A percentile compares a stretch with the other conserved stretches of the same genome.
phyloP scores from a whole-genome alignment of 192 early-diverging fungal species.

The Dimargaris cristalligena region DNA sequence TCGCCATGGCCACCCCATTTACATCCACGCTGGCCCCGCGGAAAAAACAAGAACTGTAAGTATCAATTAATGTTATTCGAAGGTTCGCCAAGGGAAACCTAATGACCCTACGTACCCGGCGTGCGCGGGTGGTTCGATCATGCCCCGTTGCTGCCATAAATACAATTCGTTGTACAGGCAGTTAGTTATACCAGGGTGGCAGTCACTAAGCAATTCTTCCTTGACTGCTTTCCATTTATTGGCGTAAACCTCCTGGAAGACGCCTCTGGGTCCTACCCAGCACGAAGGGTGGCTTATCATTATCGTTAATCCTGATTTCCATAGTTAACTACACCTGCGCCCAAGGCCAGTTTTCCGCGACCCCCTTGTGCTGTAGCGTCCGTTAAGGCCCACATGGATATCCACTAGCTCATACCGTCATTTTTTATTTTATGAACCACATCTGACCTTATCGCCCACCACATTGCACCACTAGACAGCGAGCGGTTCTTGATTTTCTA shows the following conservation, averaged over 20 bases:
- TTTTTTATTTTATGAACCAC: constrained; percentile 12
- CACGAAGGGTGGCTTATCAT: neutral
- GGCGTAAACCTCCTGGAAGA: neutral
- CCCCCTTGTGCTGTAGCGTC: neutral
- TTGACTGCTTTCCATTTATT: neutral
- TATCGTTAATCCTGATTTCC: neutral
- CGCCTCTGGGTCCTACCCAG: neutral
- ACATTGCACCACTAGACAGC: constrained; percentile 27
- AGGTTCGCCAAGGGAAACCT: neutral
- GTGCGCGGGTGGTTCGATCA: neutral
- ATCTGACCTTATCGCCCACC: neutral
- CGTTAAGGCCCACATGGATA: neutral
- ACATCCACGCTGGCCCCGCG: constrained; percentile 36
- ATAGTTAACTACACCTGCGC: neutral
- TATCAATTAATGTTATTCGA: constrained; percentile 11
- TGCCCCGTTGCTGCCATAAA: neutral
- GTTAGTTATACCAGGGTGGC: neutral
- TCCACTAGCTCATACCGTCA: constrained; percentile 10
- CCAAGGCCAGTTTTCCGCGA: neutral
- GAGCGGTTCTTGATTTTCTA: constrained; percentile 80
- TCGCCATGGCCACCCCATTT: neutral
- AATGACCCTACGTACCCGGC: neutral
- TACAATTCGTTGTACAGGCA: neutral
- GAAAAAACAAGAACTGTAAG: constrained; percentile 60
- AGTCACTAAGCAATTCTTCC: neutral